phyloP scores from a whole-genome alignment of 1,284 basidiomycete species.

The Porogramme epimiltina region DNA sequence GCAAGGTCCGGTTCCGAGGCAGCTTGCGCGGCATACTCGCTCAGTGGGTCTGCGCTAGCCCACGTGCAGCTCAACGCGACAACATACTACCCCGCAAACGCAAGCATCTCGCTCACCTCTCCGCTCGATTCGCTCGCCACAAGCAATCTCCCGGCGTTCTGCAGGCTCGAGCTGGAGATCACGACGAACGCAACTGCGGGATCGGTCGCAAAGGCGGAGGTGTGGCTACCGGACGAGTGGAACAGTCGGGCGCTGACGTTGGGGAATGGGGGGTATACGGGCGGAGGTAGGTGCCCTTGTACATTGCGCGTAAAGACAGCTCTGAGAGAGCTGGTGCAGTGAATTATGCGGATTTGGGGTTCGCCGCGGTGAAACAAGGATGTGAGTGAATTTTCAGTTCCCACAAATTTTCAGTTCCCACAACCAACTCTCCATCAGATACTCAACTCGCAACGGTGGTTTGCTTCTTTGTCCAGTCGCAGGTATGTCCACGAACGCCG shows the following conservation, averaged over 20 bases:
- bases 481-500: conserved; percentile 24
- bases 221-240: conserved; percentile 26
- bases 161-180: conserved; percentile 22
- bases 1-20: too few species aligned
- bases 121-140: conserved; percentile 15
- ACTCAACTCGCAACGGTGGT: too few species aligned
- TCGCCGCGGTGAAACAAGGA: conserved; percentile 18
- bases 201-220: conserved; percentile 21
- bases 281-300: background rate
- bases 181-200: conserved; percentile 25
- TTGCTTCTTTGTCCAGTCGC: too few species aligned
- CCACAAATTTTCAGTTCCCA: too few species aligned
- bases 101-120: conserved; percentile 16
- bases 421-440: too few species aligned
- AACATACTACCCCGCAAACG: conserved; percentile 17
- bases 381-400: conserved; percentile 20
- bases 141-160: conserved; percentile 22
- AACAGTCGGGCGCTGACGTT: conserved; percentile 24
- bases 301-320: background rate
- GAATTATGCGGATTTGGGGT: conserved; percentile 18
- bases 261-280: conserved; percentile 25
- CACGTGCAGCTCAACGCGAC: too few species aligned
- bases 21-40: too few species aligned
- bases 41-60: too few species aligned
- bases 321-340: conserved; percentile 1